Base-by-base conservation (phyloP, 2,329 filamentous ascomycete species). In the Pleoardoris graminearum region DNA sequence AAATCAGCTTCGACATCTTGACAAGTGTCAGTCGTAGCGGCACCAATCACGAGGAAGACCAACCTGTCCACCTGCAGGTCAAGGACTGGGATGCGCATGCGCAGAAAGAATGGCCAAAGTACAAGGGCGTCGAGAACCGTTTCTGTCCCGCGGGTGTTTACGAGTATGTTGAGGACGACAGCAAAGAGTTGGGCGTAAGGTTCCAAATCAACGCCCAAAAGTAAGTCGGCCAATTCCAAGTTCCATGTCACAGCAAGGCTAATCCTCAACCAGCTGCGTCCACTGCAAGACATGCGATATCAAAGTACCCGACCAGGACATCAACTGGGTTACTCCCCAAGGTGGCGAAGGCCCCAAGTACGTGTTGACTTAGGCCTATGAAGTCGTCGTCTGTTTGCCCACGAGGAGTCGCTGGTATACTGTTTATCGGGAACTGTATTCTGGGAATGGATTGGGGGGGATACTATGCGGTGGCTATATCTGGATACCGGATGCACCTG, bases 211-310 rank as follows among this genome's bases (percentile, higher is more conserved):
- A 97, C 69, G 79, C 92, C 43, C 93, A 97, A 75, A 97, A 97
- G 91, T 96, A 81, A 85, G 90, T 85, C 16, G 14, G 37, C 8
- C 29, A 19, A 33, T 25, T 11, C 6, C 7, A 12, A 36, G 45
- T 32, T 14, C 6, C 16, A 27, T 17, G 14, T 35, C 25, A 43
- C 16, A 33, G 19, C 46, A 41, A 55, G 17, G 36, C 67, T 77
- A 68, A 72, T 70, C 3, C 10, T 7, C 35, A 16, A 19, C 35
- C 63, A 96, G 92, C 77, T 99, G 94, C 74, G 96, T 99, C 60
- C 94, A 99, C 77, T 99, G 94, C 82, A 99, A 99, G 83, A 99
- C 94, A 12, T 99, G 94, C 74, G 94, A 99, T 75, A 99, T 99
- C 79, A 99, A 99, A 79, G 93, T 91, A 14, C 94, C 94, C 7